phyloP scores from a whole-genome alignment of 2,329 filamentous ascomycete genomes.

The Sclerotinia minor region DNA sequence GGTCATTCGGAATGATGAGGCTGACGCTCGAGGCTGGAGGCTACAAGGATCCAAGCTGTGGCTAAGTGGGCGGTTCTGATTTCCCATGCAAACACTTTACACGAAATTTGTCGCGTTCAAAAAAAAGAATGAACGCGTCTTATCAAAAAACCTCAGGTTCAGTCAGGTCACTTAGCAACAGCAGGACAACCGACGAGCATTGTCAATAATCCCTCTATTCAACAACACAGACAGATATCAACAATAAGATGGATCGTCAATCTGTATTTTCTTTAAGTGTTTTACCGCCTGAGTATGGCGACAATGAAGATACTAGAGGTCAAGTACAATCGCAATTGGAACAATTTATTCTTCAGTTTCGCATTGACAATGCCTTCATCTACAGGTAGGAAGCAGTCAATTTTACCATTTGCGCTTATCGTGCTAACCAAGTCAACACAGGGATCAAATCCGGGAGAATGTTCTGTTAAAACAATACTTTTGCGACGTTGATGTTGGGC shows the following conservation, averaged over 20 bases:
- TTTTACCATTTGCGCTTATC: neutral
- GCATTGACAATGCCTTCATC: slow-evolving; percentile 90
- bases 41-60: neutral
- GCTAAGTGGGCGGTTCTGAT: neutral
- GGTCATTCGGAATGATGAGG: neutral
- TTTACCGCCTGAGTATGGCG: slow-evolving; percentile 66
- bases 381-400: slow-evolving; percentile 68
- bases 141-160: slow-evolving; percentile 19
- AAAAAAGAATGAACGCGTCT: slow-evolving; percentile 21
- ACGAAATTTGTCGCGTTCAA: slow-evolving; percentile 26
- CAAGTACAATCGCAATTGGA: slow-evolving; percentile 78
- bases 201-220: slow-evolving; percentile 13
- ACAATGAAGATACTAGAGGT: slow-evolving; percentile 63
- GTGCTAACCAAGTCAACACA: slow-evolving; percentile 46
- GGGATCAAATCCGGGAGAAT: slow-evolving; percentile 95
- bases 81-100: slow-evolving; percentile 28
- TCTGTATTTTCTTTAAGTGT: slow-evolving; percentile 85
- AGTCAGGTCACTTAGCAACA: slow-evolving; percentile 15
- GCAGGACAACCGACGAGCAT: slow-evolving; percentile 15
- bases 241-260: slow-evolving; percentile 72
- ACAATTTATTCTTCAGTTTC: slow-evolving; percentile 90
- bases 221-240: slow-evolving; percentile 11
- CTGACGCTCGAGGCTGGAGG: slow-evolving; percentile 20
- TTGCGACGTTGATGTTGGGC: slow-evolving; percentile 93
- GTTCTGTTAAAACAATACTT: slow-evolving; percentile 91